phyloP scores from a whole-genome alignment of 768 basidiomycete genomes.

The Cystobasidium ongulense region DNA sequence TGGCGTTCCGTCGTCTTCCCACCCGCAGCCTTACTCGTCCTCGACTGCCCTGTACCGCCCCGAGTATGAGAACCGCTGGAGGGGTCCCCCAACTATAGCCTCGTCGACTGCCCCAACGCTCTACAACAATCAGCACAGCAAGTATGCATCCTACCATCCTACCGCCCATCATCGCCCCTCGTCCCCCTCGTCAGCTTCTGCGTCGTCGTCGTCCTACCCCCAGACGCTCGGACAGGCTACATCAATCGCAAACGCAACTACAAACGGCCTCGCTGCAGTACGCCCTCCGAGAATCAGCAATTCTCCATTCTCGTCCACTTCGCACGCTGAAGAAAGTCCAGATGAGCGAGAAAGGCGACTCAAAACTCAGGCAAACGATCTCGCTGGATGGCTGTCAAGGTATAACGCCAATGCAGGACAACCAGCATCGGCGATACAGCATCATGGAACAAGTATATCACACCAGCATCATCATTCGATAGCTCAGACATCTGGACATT shows the following conservation, averaged over 20 bases:
- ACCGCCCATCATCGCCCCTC: neutral
- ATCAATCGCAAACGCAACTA: neutral
- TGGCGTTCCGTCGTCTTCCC: neutral
- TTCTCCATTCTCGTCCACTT: neutral
- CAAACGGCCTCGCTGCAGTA: neutral
- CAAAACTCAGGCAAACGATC: neutral
- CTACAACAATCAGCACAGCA: neutral
- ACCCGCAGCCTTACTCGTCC: neutral
- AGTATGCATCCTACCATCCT: neutral
- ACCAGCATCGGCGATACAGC: neutral
- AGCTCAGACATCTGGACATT: neutral
- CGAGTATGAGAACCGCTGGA: neutral
- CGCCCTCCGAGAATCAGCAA: neutral
- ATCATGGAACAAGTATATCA: neutral
- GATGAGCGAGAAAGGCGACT: slow-evolving; percentile 8
- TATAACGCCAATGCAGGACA: neutral
- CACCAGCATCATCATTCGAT: neutral
- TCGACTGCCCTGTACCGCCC: neutral
- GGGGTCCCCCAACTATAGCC: neutral
- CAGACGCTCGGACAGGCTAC: neutral
- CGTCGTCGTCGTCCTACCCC: neutral
- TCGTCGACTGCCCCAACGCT: neutral
- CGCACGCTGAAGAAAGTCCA: neutral
- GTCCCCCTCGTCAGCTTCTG: neutral
- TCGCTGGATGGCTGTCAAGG: slow-evolving; percentile 3